Conservation (phyloP, 2,329 filamentous ascomycete species). For the Dothistroma septosporum region DNA sequence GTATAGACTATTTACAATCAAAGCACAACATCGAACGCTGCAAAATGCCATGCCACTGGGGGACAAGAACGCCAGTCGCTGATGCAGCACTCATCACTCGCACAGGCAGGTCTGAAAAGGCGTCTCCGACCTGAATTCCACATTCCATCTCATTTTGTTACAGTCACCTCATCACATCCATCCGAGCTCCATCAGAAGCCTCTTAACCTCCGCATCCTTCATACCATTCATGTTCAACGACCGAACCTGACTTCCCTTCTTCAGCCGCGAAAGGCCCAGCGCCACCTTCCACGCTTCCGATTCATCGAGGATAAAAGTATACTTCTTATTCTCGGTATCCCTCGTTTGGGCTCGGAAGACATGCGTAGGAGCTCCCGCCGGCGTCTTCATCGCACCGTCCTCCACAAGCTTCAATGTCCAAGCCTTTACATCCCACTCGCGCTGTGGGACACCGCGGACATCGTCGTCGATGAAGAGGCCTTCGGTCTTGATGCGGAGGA, state of each 20-base stretch:
- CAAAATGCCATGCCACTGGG: conserved; percentile 1
- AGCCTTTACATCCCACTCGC: conserved; percentile 97
- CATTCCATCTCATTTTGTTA: not conserved
- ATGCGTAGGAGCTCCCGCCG: conserved; percentile 44
- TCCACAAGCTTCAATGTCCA: conserved; percentile 95
- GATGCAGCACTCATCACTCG: conserved; percentile 7
- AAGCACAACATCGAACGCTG: conserved; percentile 3
- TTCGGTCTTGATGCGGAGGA: conserved; percentile 87
- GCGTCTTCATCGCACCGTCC: conserved; percentile 43
- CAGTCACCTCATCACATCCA: conserved; percentile 27
- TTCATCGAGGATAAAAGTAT: conserved; percentile 58
- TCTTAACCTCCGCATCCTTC: conserved; percentile 43
- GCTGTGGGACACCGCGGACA: conserved; percentile 80
- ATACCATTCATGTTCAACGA: conserved; percentile 52
- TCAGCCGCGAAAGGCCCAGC: conserved; percentile 53
- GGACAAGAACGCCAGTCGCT: conserved; percentile 8
- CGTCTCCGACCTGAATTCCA: not conserved
- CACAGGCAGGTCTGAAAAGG: too few relatives aligned
- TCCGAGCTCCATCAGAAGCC: conserved; percentile 35
- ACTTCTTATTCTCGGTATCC: conserved; percentile 58
- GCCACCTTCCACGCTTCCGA: conserved; percentile 61
- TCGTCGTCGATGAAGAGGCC: conserved; percentile 98
- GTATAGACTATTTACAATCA: conserved; percentile 5
- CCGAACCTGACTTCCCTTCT: conserved; percentile 54
- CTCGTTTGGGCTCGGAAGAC: conserved; percentile 56